A percentile compares a stretch with the other conserved stretches of the same genome.
Conservation (phyloP, 2,329 filamentous ascomycete genomes). For the Zymoseptoria brevis region DNA sequence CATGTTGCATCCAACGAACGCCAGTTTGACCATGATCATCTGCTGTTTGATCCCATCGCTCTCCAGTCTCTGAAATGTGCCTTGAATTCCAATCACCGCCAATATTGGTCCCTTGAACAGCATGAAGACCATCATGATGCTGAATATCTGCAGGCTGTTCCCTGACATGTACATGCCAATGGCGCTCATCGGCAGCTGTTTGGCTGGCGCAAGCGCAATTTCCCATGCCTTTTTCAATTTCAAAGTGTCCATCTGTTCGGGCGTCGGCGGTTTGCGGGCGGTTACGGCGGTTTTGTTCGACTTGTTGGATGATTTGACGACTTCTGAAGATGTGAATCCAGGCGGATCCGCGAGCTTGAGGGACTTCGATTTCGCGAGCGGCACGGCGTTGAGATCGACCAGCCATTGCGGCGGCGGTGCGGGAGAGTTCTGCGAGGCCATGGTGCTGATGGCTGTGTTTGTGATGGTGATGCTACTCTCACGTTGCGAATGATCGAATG, state of each 20-base stretch:
- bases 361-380: slow-evolving; percentile 58
- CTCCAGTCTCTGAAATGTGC: slow-evolving; percentile 86
- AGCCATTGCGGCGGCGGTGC: slow-evolving; percentile 70
- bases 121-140: slow-evolving; percentile 99
- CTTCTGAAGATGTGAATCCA: slow-evolving; percentile 57
- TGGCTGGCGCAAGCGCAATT: slow-evolving; percentile 84
- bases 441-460: neutral
- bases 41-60: slow-evolving; percentile 66
- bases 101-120: slow-evolving; percentile 93
- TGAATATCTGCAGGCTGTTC: slow-evolving; percentile 96
- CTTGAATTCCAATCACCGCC: slow-evolving; percentile 72
- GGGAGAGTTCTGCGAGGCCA: slow-evolving; percentile 12
- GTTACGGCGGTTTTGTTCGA: slow-evolving; percentile 21
- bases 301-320: slow-evolving; percentile 14
- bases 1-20: slow-evolving; percentile 82
- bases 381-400: slow-evolving; percentile 64
- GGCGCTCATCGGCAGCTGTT: slow-evolving; percentile 92
- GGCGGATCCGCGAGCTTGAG: slow-evolving; percentile 72
- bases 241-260: slow-evolving; percentile 85
- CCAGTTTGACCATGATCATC: slow-evolving; percentile 74
- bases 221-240: slow-evolving; percentile 99
- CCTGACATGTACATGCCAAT: slow-evolving; percentile 99
- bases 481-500: neutral
- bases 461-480: neutral
- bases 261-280: slow-evolving; percentile 58